Base-by-base conservation (phyloP, 2,329 filamentous ascomycete genomes). In the Sporothrix inflata region DNA sequence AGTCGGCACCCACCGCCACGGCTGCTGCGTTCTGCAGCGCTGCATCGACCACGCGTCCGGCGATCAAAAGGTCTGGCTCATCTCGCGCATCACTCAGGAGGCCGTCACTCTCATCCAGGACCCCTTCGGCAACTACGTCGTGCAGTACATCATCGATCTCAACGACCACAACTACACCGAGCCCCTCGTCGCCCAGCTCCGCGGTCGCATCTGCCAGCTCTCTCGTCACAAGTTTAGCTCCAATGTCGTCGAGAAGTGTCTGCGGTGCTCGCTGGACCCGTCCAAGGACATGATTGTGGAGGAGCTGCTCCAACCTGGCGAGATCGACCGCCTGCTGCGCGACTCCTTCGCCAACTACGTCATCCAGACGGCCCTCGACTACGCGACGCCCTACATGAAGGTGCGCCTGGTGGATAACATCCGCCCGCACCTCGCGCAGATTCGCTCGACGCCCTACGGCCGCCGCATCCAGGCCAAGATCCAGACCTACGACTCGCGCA, bases 151-250 rank as follows among this genome's bases (percentile, higher is more conserved):
- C 79, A 90, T 99, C 76, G 96, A 98, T 79, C 88, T 98, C 71
- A 94, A 94, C 76, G 94, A 99, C 79, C 86, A 91, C 14, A 86
- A 85, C 76, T 98, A 97, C 83, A 98, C 95, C 0, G 92, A 96
- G 78, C 95, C 95, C 3, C 86, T 99, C 53, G 96, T 97, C 74
- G 85, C 87, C 70, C 91, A 90, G 78, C 98, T 99, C 84, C 84
- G 87, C 71, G 91, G 91, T 77, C 87, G 86, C 85, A 93, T 89
- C 84, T 92, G 80, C 78, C 87, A 82, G 82, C 88, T 88, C 19
- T 98, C 96, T 6, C 94, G 94, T 80, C 96, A 99, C 85, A 99
- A 99, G 83, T 99, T 99, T 85, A 98, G 94, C 84, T 98, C 96
- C 78, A 99, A 99, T 77, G 96, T 99, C 72, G 95, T 99, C 75